Conservation (phyloP, 768 basidiomycete genomes). For the Porphyrellus cyaneotinctus region DNA sequence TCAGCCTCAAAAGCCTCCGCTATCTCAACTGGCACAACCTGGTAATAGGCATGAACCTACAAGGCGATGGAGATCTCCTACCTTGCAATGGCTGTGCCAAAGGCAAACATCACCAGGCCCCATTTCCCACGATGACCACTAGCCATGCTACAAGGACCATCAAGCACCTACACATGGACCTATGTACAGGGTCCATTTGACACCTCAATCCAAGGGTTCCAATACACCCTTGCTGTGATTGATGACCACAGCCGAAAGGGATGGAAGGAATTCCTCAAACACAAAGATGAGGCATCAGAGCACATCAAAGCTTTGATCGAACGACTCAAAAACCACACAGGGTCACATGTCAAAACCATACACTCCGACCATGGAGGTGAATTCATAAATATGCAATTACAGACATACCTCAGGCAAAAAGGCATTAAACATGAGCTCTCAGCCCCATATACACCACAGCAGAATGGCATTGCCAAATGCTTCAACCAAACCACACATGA, state of each 20-base stretch:
- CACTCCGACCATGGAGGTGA: background rate
- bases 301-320: slow-evolving; percentile 1
- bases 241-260: slow-evolving; percentile 10
- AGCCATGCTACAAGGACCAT: background rate
- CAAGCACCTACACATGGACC: background rate
- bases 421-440: background rate
- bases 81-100: slow-evolving; percentile 7
- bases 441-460: background rate
- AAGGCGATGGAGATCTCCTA: background rate
- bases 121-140: background rate
- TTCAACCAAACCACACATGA: slow-evolving; percentile 28
- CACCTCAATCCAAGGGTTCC: slow-evolving; percentile 3
- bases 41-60: slow-evolving; percentile 2
- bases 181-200: background rate
- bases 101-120: slow-evolving; percentile 10
- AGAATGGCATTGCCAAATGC: background rate
- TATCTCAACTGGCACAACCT: slow-evolving; percentile 7
- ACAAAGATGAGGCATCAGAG: background rate
- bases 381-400: background rate
- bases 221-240: slow-evolving; percentile 2
- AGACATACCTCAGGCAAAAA: background rate
- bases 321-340: background rate
- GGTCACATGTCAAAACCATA: background rate
- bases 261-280: slow-evolving; percentile 9
- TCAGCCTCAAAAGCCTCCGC: slow-evolving; percentile 2